A percentile compares a stretch with the other conserved stretches of the same genome.
These are phyloP conservation scores for Anacardium occidentale DNA, from an alignment of 345 rosid genomes.

Conservation along the genomic window DNA sequence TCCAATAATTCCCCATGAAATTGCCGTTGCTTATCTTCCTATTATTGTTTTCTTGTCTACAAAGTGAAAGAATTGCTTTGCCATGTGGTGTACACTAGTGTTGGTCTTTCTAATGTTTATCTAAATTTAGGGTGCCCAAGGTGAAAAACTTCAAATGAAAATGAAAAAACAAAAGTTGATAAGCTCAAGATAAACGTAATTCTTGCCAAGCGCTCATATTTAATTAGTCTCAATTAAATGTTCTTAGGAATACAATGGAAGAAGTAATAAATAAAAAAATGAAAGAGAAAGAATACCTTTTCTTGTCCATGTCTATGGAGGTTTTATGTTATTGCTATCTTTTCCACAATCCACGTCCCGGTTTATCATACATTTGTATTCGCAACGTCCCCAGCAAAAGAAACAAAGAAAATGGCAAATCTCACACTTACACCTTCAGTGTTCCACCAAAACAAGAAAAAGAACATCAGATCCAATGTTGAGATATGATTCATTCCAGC, in stretches of 20 bases:
- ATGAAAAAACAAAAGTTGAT: too few relatives aligned
- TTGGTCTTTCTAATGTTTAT: neutral
- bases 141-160: neutral
- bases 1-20: neutral
- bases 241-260: neutral
- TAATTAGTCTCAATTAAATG: neutral
- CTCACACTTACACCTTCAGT: neutral
- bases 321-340: neutral
- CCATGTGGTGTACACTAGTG: neutral
- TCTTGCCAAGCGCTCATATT: neutral
- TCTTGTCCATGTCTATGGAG: neutral
- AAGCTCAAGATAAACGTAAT: neutral
- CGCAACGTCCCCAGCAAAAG: neutral
- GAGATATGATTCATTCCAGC: neutral
- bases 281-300: neutral
- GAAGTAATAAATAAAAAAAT: neutral
- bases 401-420: neutral
- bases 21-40: neutral
- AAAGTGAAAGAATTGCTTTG: slow-evolving; percentile 11
- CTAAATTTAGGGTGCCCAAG: neutral
- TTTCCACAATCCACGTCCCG: neutral
- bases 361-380: neutral
- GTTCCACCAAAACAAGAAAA: slow-evolving; percentile 9
- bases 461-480: neutral
- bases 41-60: neutral